Evolutionary conservation across 176 grass and related monocot species (phyloP).

Genomic region (Musa troglodytarum): DNA sequence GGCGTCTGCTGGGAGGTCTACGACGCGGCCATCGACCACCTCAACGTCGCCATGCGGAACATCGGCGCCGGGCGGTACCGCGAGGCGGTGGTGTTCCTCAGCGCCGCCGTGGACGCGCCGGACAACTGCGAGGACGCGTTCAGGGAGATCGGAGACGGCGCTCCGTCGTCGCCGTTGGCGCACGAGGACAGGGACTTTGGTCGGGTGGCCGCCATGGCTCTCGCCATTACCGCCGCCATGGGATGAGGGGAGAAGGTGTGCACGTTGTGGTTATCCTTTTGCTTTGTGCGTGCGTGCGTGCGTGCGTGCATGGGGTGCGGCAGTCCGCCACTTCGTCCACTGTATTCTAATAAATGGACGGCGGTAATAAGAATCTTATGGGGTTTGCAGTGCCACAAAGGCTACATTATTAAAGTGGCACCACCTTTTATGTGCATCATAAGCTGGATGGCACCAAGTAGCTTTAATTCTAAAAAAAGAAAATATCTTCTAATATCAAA

Average conservation of each 20-base stretch:
- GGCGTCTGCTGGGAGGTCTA: slow-evolving; percentile 5
- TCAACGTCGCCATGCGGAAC: slow-evolving; percentile 3
- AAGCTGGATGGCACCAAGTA: too few relatives aligned
- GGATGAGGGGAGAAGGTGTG: neutral
- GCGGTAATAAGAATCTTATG: too few relatives aligned
- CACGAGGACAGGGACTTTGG: neutral
- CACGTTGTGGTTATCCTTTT: too few relatives aligned
- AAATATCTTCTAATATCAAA: too few relatives aligned
- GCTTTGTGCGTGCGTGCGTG: too few relatives aligned
- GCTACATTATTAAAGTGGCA: too few relatives aligned
- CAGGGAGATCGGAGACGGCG: neutral
- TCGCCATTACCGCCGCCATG: neutral
- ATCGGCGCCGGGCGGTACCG: neutral
- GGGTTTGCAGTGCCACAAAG: too few relatives aligned
- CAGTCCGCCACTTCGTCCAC: too few relatives aligned
- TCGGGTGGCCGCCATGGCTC: neutral
- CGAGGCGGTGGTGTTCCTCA: slow-evolving; percentile 5
- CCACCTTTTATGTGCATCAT: too few relatives aligned
- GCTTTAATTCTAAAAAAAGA: too few relatives aligned
- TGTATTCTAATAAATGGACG: too few relatives aligned
- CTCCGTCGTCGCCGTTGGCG: neutral
- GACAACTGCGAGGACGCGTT: slow-evolving; percentile 16
- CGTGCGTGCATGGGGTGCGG: too few relatives aligned
- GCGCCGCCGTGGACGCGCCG: slow-evolving; percentile 2
- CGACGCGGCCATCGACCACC: slow-evolving; percentile 5